Evolutionary conservation across 78 protist species (phyloP), one percentile per base, ranked within the genome.

Genomic region (Dictyostelium citrinum): DNA sequence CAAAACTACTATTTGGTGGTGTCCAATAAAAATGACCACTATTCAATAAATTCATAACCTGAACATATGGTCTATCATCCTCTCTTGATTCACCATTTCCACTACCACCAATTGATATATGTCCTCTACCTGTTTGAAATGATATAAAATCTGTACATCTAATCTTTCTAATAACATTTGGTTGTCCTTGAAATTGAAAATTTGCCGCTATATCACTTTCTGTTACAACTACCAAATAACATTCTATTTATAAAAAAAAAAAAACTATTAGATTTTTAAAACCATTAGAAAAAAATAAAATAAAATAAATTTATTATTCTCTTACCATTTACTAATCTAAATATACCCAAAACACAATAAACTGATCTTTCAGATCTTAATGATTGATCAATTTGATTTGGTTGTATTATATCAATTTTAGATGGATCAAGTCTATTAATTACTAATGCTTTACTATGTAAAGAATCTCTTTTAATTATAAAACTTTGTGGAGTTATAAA

Each of bases 1-100:
- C 93, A 35, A 67, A 88, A 83, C 41, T 74, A 22, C 45, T 41
- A 45, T 78, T 78, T 22, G 64, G 55, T 39, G 93, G 77, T 2
- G 81, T 33, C 93, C 93, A 88, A 67, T 88, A 88, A 77, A 88
- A 88, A 49, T 88, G 72, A 3, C 93, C 93, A 27, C 70, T 78
- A 46, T 88, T 88, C 10, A 88, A 46, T 64, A 88, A 39, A 46
- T 60, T 78, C 93, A 88, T 88, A n/a, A 88, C 93, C 71, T 78
- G 85, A 8, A 83, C 55, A 64, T 37, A 88, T 20, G 93, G 93
- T 41, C 37, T 55, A 6, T 88, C 92, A 12, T 86, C 92, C 2
- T 39, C 33, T 31, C 45, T 17, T 11, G 77, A 55, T 29, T 51
- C 64, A 2, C 45, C 68, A 29, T 39, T 20, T 2, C 46, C 90